These are phyloP conservation scores for Mangifera indica DNA, from an alignment of 345 rosid genomes.

Conservation along the genomic window DNA sequence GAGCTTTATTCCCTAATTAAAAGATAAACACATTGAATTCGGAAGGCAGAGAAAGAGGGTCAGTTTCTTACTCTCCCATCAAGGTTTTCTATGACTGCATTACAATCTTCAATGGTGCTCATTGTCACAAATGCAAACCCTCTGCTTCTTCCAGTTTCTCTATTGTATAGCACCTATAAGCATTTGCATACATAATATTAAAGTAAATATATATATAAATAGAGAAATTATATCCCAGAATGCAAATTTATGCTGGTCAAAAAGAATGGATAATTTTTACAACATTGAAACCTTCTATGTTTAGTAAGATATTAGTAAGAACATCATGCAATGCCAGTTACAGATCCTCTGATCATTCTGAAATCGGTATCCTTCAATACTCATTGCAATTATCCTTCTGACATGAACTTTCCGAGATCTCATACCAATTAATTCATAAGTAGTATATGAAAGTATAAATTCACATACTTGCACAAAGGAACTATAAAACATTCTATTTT, in stretches of 20 bases:
- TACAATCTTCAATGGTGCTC: slow-evolving; percentile 81
- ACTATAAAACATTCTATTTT: not conserved
- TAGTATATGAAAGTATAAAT: not conserved
- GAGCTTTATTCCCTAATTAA: not conserved
- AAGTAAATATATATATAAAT: not conserved
- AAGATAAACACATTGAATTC: too few relatives aligned
- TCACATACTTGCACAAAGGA: not conserved
- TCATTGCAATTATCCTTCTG: not conserved
- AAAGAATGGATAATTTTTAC: too few relatives aligned
- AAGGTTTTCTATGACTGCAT: slow-evolving; percentile 64
- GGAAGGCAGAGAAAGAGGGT: too few relatives aligned
- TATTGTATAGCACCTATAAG: slow-evolving; percentile 70
- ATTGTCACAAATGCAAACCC: slow-evolving; percentile 93
- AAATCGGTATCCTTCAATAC: slow-evolving; percentile 2
- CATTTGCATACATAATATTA: slow-evolving; percentile 12
- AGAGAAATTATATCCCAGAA: not conserved
- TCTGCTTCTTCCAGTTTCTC: slow-evolving; percentile 78
- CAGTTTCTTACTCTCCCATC: slow-evolving; percentile 75
- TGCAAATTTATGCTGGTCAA: not conserved
- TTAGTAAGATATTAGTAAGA: not conserved
- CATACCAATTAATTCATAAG: not conserved
- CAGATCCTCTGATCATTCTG: not conserved
- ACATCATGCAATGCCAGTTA: not conserved
- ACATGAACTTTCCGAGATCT: not conserved
- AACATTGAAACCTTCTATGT: too few relatives aligned